These are phyloP conservation scores for Cyclospora cayetanensis DNA, from an alignment of 169 alveolate genomes.

Conservation along the genomic window DNA sequence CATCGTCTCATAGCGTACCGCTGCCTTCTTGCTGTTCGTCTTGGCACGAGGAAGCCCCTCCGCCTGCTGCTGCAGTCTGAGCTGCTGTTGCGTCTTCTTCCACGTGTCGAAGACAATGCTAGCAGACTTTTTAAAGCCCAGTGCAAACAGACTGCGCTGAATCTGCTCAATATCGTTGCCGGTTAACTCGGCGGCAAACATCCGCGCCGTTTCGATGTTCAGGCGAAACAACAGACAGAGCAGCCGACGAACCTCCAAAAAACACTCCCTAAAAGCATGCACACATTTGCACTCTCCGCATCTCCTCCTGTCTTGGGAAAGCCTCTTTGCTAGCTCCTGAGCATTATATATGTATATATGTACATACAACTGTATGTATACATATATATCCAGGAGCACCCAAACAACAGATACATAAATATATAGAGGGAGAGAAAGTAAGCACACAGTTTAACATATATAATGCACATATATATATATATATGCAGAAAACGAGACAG, in stretches of 20 bases:
- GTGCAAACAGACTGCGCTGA: background rate
- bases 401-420: background rate
- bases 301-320: background rate
- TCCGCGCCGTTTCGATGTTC: background rate
- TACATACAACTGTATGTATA: no score
- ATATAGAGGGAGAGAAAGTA: background rate
- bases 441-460: background rate
- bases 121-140: conserved; percentile 2
- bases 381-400: background rate
- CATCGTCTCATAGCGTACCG: background rate
- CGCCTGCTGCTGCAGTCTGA: background rate
- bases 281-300: background rate
- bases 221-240: background rate
- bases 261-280: background rate
- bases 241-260: conserved; percentile 21
- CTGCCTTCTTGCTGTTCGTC: background rate
- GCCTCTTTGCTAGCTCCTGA: background rate
- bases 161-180: background rate
- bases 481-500: background rate
- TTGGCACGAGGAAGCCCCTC: background rate
- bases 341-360: background rate
- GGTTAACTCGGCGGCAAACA: background rate
- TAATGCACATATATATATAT: background rate
- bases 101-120: background rate
- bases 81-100: background rate